These are phyloP conservation scores for Lyophyllum semitale DNA, from an alignment of 768 basidiomycete genomes.

Conservation along the genomic window DNA sequence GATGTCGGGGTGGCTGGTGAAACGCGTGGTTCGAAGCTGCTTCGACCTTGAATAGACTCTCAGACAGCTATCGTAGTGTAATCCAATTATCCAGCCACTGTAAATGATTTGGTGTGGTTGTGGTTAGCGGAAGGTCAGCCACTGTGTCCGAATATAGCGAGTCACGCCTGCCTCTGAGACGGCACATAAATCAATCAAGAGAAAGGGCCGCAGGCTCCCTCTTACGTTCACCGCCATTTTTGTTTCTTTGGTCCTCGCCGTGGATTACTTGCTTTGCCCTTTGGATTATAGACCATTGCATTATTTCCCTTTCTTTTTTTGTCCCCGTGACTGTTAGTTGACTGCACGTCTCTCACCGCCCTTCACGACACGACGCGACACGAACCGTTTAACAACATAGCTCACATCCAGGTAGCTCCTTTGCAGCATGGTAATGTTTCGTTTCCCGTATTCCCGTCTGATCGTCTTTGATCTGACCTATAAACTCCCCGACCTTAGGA, in stretches of 20 bases:
- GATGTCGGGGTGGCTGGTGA: background rate
- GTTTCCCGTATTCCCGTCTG: background rate
- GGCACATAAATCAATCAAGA: constrained; percentile 25
- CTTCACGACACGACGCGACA: constrained; percentile 39
- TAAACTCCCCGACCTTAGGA: constrained; percentile 8
- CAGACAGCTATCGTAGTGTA: background rate
- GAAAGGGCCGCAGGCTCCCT: constrained; percentile 12
- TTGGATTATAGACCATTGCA: background rate
- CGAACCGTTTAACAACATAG: constrained; percentile 17
- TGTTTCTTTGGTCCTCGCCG: background rate
- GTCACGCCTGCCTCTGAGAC: constrained; percentile 21
- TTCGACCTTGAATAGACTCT: background rate
- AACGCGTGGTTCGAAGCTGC: background rate
- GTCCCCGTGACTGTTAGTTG: background rate
- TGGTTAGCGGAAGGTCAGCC: constrained; percentile 1
- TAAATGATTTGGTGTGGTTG: constrained; percentile 4
- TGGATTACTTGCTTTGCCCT: background rate
- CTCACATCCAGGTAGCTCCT: constrained; percentile 5
- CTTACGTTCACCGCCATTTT: constrained; percentile 11
- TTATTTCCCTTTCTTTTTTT: background rate
- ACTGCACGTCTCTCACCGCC: constrained; percentile 8
- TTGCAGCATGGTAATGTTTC: constrained; percentile 29
- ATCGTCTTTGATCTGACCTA: constrained; percentile 31
- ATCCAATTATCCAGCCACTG: background rate
- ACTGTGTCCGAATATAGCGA: constrained; percentile 13